phyloP scores from a whole-genome alignment of 371 early-diverging fungal species.

The Mortierella sp. region DNA sequence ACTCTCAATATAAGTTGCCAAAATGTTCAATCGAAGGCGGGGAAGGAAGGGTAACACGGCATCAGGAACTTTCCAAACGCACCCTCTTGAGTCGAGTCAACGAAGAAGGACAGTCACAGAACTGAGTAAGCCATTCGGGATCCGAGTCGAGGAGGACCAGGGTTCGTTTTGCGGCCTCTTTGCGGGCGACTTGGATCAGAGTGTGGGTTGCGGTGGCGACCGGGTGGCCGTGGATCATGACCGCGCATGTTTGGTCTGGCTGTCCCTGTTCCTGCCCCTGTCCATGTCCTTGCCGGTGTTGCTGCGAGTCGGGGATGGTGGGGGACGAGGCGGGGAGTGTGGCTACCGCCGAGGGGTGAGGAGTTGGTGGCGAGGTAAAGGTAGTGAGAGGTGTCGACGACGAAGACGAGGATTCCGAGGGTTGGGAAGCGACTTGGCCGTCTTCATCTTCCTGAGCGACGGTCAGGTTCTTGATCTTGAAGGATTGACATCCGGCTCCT shows the following conservation, averaged over 20 bases:
- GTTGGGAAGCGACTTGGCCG: background rate
- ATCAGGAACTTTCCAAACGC: background rate
- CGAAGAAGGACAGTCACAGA: conserved; percentile 9
- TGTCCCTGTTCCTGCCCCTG: conserved; percentile 10
- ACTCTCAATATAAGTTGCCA: background rate
- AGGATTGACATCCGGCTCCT: conserved; percentile 16
- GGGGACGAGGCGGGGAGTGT: background rate
- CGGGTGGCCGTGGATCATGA: conserved; percentile 12
- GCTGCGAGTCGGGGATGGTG: background rate
- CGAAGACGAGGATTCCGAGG: background rate
- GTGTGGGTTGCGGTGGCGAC: background rate
- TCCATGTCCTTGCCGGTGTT: background rate
- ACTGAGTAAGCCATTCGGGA: background rate
- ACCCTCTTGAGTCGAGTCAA: background rate
- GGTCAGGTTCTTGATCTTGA: conserved; percentile 56
- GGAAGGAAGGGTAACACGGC: background rate
- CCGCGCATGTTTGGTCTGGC: background rate
- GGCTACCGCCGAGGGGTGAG: background rate
- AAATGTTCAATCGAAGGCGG: background rate
- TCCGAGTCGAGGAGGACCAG: conserved; percentile 10
- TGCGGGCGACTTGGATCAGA: conserved; percentile 7
- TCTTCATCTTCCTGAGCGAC: conserved; percentile 57
- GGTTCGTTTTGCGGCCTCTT: conserved; percentile 21
- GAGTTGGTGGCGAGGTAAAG: background rate
- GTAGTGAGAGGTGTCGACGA: background rate